These are phyloP conservation scores for Myxozyma melibiosi DNA, from an alignment of 805 yeast genomes.

Conservation along the genomic window DNA sequence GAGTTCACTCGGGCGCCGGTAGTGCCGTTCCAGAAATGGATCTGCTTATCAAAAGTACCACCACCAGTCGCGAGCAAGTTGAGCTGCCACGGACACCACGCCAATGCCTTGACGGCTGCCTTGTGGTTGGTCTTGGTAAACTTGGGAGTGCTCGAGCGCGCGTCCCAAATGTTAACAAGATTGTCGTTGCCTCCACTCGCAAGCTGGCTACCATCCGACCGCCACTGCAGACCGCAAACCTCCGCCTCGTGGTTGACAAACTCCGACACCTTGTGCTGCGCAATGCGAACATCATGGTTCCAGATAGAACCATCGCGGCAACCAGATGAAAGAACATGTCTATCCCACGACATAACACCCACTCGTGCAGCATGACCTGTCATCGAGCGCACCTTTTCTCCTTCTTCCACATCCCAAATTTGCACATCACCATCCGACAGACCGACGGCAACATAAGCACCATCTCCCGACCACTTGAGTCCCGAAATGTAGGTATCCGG, in stretches of 20 bases:
- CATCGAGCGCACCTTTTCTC: constrained; percentile 71
- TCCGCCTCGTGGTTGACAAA: constrained; percentile 78
- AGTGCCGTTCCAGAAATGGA: constrained; percentile 93
- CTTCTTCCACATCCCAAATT: constrained; percentile 89
- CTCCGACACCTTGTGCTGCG: constrained; percentile 67
- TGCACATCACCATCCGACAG: constrained; percentile 80
- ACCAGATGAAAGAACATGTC: constrained; percentile 81
- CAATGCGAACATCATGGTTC: constrained; percentile 87
- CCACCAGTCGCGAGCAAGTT: constrained; percentile 95
- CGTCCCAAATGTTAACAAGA: constrained; percentile 90
- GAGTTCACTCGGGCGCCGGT: constrained; percentile 85
- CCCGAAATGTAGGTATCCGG: constrained; percentile 61
- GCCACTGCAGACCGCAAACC: constrained; percentile 88
- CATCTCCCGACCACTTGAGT: constrained; percentile 88
- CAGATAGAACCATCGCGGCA: constrained; percentile 80
- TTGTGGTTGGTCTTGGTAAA: constrained; percentile 77
- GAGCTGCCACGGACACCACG: constrained; percentile 89
- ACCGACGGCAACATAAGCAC: constrained; percentile 82
- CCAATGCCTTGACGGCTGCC: constrained; percentile 93
- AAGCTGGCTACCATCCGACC: constrained; percentile 78
- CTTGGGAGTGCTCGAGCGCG: constrained; percentile 65
- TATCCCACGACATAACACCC: constrained; percentile 83
- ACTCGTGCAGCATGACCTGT: constrained; percentile 72
- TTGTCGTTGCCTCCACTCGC: constrained; percentile 96
- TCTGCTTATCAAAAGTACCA: constrained; percentile 84